A percentile compares a stretch with the other conserved stretches of the same genome.
These are phyloP conservation scores for Elasticomyces elasticus DNA, from an alignment of 495 filamentous ascomycete species.

Conservation along the genomic window DNA sequence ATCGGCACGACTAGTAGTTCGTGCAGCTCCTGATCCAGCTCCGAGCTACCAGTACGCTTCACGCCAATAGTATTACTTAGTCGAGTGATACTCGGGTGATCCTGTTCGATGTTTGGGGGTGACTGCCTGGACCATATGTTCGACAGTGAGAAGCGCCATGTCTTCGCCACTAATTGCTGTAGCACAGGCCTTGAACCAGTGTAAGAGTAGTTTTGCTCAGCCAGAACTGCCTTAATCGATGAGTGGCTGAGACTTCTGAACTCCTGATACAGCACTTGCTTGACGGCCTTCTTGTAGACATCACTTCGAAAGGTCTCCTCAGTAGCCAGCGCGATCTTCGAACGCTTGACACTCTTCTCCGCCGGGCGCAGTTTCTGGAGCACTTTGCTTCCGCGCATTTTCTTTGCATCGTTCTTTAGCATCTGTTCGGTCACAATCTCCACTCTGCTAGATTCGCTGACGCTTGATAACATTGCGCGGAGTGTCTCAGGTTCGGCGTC, in stretches of 20 bases:
- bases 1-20: conserved; percentile 55
- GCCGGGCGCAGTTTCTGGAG: not conserved
- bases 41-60: conserved; percentile 60
- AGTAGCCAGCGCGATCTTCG: conserved; percentile 7
- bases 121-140: conserved; percentile 62
- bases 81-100: conserved; percentile 48
- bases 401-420: conserved; percentile 63
- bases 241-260: conserved; percentile 73
- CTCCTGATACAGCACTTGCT: conserved; percentile 54
- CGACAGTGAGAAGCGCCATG: conserved; percentile 77
- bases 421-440: conserved; percentile 79
- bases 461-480: conserved; percentile 71
- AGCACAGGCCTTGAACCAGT: conserved; percentile 64
- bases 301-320: conserved; percentile 66
- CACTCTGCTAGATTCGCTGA: conserved; percentile 72
- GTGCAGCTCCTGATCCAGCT: conserved; percentile 73
- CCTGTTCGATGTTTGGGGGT: conserved; percentile 47
- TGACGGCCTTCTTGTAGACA: conserved; percentile 64
- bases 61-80: conserved; percentile 48
- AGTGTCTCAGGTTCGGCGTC: conserved; percentile 86
- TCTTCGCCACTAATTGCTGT: conserved; percentile 61
- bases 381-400: conserved; percentile 57
- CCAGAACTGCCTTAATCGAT: conserved; percentile 76
- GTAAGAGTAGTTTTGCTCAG: conserved; percentile 85
- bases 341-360: not conserved